Conservation (phyloP, 176 grass and related monocot genomes). For the Zoysia japonica region DNA sequence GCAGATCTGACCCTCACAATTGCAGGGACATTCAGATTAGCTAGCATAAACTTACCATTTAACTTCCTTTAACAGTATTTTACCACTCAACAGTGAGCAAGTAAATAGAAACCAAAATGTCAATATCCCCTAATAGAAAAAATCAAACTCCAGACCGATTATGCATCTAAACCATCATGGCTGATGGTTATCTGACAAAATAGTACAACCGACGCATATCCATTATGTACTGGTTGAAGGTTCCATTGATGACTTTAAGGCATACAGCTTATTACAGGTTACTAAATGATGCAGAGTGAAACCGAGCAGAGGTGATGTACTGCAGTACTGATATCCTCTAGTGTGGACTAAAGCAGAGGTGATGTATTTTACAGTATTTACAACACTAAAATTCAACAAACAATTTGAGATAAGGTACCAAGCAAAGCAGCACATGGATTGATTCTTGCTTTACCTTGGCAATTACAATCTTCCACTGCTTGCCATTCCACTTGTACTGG, state of each 20-base stretch:
- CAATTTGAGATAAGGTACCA: background rate
- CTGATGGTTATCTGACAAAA: background rate
- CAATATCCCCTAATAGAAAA: background rate
- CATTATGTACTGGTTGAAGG: background rate
- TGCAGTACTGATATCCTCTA: background rate
- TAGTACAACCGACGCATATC: background rate
- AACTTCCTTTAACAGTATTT: background rate
- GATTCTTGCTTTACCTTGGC: constrained; percentile 22
- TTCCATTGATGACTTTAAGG: background rate
- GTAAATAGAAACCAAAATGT: background rate
- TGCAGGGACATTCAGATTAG: background rate
- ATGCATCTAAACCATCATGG: background rate
- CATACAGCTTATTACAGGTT: background rate
- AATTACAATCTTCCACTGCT: constrained; percentile 39
- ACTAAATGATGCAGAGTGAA: background rate
- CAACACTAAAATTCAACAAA: background rate
- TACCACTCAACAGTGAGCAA: background rate
- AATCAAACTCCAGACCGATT: background rate
- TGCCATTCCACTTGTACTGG: constrained; percentile 53
- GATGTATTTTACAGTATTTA: background rate
- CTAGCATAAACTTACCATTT: background rate
- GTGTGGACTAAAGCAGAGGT: background rate
- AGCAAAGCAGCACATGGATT: background rate
- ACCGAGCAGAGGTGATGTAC: background rate
- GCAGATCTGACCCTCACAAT: background rate